Evolutionary conservation across 768 basidiomycete genomes (phyloP), one percentile per base, ranked within the genome.

Genomic region (Calocybe gangraenosa): DNA sequence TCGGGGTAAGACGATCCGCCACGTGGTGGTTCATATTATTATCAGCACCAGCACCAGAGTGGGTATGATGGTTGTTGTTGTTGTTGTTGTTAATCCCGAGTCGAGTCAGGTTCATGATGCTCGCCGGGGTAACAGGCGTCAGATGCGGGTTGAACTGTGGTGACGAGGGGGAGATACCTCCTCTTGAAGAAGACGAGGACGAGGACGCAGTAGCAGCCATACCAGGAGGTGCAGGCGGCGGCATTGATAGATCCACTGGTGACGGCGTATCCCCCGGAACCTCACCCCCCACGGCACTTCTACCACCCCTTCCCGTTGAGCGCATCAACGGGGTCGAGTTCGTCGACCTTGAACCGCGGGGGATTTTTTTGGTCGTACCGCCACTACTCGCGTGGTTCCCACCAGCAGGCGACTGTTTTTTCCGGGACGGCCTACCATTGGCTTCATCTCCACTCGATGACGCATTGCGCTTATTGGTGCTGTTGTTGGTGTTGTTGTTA

Each of bases 181-280:
- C 45, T 23, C 40, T 35, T 14, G 30, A 39, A 30, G 42, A 49
- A 3, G 51, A 38, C 4, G 46, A 37, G 4, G 54, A 46, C 20
- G 61, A 52, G 2, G 52, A 49, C 5, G 37, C 47, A 15, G 52
- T 48, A 28, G 6, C 25, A 11, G 25, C 25, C 5, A 55, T 37
- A 1, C 5, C 14, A n/a, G 73, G 70, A 5, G 74, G 63, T 7
- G 87, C 87, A 7, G 91, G 89, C 0, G 92, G 92, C 1, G 90
- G 90, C 91, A 94, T 92, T 8, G 81, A 75, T 15, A 88, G 64
- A 65, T 95, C 92, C 1, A 95, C 90, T 2, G 92, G 92, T 4
- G 87, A 90, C 0, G 92, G 91, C 0, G 86, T 81, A 55, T 87
- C 84, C 7, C 64, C 69, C 9, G 62, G 58, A 2, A 54, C 64